Evolutionary conservation across 2,329 filamentous ascomycete genomes (phyloP), one percentile per base, ranked within the genome.

Genomic region (Penicillium sp.): DNA sequence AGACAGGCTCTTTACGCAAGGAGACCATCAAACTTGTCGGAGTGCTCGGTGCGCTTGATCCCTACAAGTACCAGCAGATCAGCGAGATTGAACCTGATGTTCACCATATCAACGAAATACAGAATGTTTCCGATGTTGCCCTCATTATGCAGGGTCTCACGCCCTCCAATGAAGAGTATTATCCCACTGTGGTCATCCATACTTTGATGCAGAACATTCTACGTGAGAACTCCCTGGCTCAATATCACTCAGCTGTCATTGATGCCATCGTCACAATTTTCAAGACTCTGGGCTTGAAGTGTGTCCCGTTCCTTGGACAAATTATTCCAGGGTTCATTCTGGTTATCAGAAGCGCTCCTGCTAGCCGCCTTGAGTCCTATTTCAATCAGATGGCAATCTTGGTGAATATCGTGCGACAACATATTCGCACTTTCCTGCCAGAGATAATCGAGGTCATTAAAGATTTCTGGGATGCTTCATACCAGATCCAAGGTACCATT

Each of bases 181-280:
- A 95, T 64, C 93, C 93, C 0, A 98, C 93, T 0, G 89, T 98
- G 17, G 93, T 96, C 41, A 96, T 98, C 65, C 95, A 95, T 62
- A 94, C 93, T 2, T 78, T 98, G 10, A 82, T 98, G 62, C 85
- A 89, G 50, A 75, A 73, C 49, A 90, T 98, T 57, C 73, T 98
- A 32, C 94, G 91, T 62, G 93, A 98, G 60, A 83, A 84, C 24
- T 97, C 93, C 0, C 76, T 98, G 4, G 81, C 85, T 12, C 87
- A 94, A 62, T 91, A 95, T 61, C 94, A 98, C 63, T 91, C 89
- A 4, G 83, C 85, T 10, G 91, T 97, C 13, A 93, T 98, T 45
- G 93, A 97, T 67, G 93, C 93, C 5, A 94, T 98, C 61, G 97
- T 98, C 83, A 95, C 88, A 60, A 98, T 98, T 52, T 98, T 98